phyloP scores from a whole-genome alignment of 2,329 filamentous ascomycete genomes.

The Zopfia rhizophila region DNA sequence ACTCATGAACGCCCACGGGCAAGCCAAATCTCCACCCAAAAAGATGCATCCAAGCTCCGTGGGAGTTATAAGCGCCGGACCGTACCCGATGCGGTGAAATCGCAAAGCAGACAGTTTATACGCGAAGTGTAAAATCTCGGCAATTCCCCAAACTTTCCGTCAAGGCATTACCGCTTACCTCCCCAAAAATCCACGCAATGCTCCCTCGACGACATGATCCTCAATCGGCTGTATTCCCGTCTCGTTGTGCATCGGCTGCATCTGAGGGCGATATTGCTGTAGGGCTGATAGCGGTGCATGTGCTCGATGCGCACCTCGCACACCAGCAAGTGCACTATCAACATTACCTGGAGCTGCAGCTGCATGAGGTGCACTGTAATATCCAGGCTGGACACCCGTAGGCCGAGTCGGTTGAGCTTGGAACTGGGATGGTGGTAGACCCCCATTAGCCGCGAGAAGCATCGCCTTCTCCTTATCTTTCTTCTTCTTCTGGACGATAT shows the following conservation, averaged over 20 bases:
- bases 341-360: conserved; percentile 13
- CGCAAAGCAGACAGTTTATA: too few species aligned
- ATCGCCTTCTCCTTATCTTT: conserved; percentile 42
- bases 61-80: too few species aligned
- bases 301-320: too few species aligned
- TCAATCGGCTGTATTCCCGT: conserved; percentile 18
- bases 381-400: not conserved
- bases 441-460: not conserved
- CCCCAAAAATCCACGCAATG: conserved; percentile 37
- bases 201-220: conserved; percentile 39
- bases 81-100: too few species aligned
- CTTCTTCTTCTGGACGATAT: conserved; percentile 65
- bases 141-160: too few species aligned
- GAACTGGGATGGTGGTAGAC: not conserved
- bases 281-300: conserved; percentile 17
- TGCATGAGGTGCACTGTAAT: too few species aligned
- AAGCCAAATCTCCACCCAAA: too few species aligned
- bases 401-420: conserved; percentile 2
- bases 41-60: too few species aligned
- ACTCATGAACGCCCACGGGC: too few species aligned
- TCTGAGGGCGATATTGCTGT: conserved; percentile 3
- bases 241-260: conserved; percentile 16
- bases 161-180: conserved; percentile 5
- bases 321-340: conserved; percentile 14
- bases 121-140: too few species aligned